Conservation (phyloP, 2,329 filamentous ascomycete genomes). For the Aureobasidium sp. region DNA sequence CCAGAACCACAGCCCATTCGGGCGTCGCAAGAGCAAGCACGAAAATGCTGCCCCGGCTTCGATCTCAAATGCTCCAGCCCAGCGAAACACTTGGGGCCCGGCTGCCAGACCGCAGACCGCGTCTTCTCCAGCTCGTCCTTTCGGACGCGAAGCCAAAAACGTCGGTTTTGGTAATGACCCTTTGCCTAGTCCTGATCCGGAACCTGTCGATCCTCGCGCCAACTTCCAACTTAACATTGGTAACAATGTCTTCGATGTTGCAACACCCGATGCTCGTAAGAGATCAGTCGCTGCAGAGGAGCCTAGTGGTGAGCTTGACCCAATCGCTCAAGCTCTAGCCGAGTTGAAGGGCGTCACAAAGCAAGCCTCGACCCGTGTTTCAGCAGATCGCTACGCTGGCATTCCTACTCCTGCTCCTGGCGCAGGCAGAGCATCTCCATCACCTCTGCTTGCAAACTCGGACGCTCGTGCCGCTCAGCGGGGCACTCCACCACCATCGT, state of each 20-base stretch:
- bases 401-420: conserved; percentile 66
- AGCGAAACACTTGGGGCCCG: conserved; percentile 48
- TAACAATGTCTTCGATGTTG: conserved; percentile 92
- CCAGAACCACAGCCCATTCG: conserved; percentile 85
- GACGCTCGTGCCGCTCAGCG: conserved; percentile 51
- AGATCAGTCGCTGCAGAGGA: conserved; percentile 29
- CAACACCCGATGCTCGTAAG: conserved; percentile 58
- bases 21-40: conserved; percentile 72
- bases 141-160: conserved; percentile 22
- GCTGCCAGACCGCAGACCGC: conserved; percentile 13
- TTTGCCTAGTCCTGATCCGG: conserved; percentile 59
- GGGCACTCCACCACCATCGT: conserved; percentile 79
- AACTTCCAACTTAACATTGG: conserved; percentile 91
- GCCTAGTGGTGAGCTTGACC: conserved; percentile 62
- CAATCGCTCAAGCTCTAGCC: conserved; percentile 84
- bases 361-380: conserved; percentile 72
- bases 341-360: conserved; percentile 86
- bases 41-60: conserved; percentile 57
- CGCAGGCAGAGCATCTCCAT: conserved; percentile 39
- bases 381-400: conserved; percentile 94
- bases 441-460: conserved; percentile 37
- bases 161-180: conserved; percentile 29
- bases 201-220: conserved; percentile 83
- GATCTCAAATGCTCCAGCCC: conserved; percentile 31
- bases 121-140: conserved; percentile 16